These are phyloP conservation scores for Gossypium anomalum DNA, from an alignment of 345 rosid genomes.

Conservation along the genomic window DNA sequence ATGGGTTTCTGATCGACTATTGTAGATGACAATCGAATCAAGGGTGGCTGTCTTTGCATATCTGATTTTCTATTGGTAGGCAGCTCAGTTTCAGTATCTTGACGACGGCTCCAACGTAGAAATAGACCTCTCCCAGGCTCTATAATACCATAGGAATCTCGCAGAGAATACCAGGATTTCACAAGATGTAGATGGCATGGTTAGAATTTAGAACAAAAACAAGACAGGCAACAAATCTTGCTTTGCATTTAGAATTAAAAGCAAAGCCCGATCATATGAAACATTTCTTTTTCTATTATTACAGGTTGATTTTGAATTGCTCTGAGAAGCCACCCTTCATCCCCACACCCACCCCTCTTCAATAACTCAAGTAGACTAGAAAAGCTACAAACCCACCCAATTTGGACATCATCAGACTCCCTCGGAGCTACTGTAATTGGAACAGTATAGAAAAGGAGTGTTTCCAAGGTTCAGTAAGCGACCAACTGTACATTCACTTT, in stretches of 20 bases:
- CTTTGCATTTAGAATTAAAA: neutral
- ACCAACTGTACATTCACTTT: conserved; percentile 26
- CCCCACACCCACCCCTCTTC: neutral
- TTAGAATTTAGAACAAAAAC: neutral
- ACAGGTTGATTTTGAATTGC: neutral
- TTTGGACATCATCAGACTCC: neutral
- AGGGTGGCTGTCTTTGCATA: no score
- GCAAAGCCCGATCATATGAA: neutral
- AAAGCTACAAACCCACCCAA: neutral
- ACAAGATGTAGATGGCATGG: neutral
- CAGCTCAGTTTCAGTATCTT: no score
- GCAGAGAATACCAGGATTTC: no score
- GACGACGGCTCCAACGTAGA: no score
- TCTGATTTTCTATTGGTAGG: no score
- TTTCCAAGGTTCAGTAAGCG: neutral
- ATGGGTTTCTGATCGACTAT: no score
- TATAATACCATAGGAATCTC: no score
- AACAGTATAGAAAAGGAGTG: conserved; percentile 8
- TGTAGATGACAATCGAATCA: no score
- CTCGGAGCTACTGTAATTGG: neutral
- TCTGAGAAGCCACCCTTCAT: neutral
- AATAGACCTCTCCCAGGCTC: no score
- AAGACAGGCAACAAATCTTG: neutral
- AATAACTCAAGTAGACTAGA: neutral
- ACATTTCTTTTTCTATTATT: neutral